These are phyloP conservation scores for Penicillium sp. DNA, from an alignment of 2,329 filamentous ascomycete genomes.

Conservation along the genomic window DNA sequence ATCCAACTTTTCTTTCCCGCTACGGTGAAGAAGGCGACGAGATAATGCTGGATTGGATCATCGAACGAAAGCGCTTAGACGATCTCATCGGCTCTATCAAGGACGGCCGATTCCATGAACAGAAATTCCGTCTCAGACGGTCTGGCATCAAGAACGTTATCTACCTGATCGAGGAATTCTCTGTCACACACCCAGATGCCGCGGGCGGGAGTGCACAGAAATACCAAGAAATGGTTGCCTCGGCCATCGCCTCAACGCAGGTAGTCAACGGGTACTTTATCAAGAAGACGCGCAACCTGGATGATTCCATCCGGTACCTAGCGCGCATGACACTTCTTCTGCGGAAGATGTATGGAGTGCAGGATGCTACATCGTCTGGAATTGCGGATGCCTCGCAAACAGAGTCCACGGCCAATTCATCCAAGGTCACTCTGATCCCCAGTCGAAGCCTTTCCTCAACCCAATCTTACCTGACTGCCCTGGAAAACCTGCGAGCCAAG, in stretches of 20 bases:
- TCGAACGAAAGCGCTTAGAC: slow-evolving; percentile 74
- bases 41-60: slow-evolving; percentile 70
- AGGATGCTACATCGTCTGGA: slow-evolving; percentile 3
- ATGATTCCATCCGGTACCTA: slow-evolving; percentile 72
- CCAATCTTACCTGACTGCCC: slow-evolving; percentile 60
- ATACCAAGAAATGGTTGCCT: slow-evolving; percentile 62
- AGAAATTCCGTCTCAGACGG: slow-evolving; percentile 70
- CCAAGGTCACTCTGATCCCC: slow-evolving; percentile 52
- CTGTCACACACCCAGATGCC: slow-evolving; percentile 50
- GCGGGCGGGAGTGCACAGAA: slow-evolving; percentile 40
- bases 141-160: slow-evolving; percentile 70
- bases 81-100: slow-evolving; percentile 76
- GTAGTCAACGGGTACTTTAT: slow-evolving; percentile 74
- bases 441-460: slow-evolving; percentile 54
- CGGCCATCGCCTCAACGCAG: slow-evolving; percentile 69
- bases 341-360: slow-evolving; percentile 53
- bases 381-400: slow-evolving; percentile 20
- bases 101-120: slow-evolving; percentile 75
- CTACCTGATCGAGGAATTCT: slow-evolving; percentile 70
- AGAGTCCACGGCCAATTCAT: slow-evolving; percentile 36
- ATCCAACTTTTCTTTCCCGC: slow-evolving; percentile 51
- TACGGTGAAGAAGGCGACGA: slow-evolving; percentile 57
- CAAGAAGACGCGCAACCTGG: slow-evolving; percentile 67
- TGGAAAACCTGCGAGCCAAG: slow-evolving; percentile 54
- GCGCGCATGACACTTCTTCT: slow-evolving; percentile 65